Conservation (phyloP, 805 yeast species). For the Candida ascalaphidarum region DNA sequence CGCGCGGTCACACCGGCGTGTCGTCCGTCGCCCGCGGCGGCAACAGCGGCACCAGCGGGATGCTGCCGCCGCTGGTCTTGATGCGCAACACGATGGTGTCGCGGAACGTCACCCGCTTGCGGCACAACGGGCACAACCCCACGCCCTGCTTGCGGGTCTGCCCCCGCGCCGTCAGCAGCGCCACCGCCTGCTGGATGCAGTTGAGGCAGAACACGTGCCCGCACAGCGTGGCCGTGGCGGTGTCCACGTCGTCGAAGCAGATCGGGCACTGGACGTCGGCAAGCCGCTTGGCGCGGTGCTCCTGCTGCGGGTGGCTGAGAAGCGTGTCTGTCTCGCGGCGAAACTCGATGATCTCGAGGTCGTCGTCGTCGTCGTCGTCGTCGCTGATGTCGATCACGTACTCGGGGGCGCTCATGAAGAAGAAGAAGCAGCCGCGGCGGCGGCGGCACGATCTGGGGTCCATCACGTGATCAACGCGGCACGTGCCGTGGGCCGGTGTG, state of each 20-base stretch:
- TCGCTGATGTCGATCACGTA: slow-evolving; percentile 8
- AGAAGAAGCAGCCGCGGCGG: too few species aligned
- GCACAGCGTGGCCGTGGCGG: slow-evolving; percentile 33
- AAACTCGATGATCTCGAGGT: slow-evolving; percentile 29
- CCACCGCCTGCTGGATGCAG: slow-evolving; percentile 31
- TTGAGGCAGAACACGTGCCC: slow-evolving; percentile 37
- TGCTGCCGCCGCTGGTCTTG: slow-evolving; percentile 5
- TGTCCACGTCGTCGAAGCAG: slow-evolving; percentile 32
- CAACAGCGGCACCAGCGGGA: background rate
- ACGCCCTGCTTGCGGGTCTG: slow-evolving; percentile 28
- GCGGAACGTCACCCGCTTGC: slow-evolving; percentile 29
- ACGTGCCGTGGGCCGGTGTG: too few species aligned
- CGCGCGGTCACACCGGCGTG: background rate
- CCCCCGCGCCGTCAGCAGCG: slow-evolving; percentile 34
- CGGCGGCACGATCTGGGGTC: too few species aligned
- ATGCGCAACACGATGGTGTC: slow-evolving; percentile 18
- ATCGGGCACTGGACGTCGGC: slow-evolving; percentile 34
- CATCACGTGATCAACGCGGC: too few species aligned
- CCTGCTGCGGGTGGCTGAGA: slow-evolving; percentile 12
- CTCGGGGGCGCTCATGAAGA: slow-evolving; percentile 3
- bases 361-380: slow-evolving; percentile 21
- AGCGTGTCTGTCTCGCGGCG: slow-evolving; percentile 25
- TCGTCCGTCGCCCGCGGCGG: background rate
- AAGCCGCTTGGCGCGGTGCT: slow-evolving; percentile 18
- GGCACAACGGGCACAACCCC: slow-evolving; percentile 37